These are phyloP conservation scores for Fusarium beomiforme DNA, from an alignment of 2,329 filamentous ascomycete species.

Conservation along the genomic window DNA sequence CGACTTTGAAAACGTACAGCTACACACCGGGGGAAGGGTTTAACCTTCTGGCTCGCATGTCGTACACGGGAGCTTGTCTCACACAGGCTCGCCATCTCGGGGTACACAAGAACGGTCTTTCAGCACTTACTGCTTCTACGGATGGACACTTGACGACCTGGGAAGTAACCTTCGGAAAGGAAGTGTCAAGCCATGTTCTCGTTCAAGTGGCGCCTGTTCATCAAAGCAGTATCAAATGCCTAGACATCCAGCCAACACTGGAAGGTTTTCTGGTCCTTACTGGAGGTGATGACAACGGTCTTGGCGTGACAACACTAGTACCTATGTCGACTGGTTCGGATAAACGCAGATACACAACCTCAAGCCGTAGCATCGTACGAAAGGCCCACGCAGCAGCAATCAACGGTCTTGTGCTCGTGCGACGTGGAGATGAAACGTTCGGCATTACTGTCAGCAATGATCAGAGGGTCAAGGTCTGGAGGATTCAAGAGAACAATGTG, in stretches of 20 bases:
- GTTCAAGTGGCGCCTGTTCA: slow-evolving; percentile 65
- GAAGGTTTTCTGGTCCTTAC: slow-evolving; percentile 67
- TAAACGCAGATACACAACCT: slow-evolving; percentile 37
- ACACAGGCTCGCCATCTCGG: slow-evolving; percentile 68
- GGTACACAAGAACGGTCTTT: slow-evolving; percentile 41
- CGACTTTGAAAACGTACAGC: slow-evolving; percentile 71
- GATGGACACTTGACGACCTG: slow-evolving; percentile 74
- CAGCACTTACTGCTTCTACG: slow-evolving; percentile 76
- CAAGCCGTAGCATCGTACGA: slow-evolving; percentile 42
- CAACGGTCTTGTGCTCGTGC: slow-evolving; percentile 62
- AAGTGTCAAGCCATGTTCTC: slow-evolving; percentile 39
- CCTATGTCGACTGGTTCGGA: slow-evolving; percentile 23
- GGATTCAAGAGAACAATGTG: slow-evolving; percentile 46
- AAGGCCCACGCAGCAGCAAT: slow-evolving; percentile 78
- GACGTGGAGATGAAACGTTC: slow-evolving; percentile 25
- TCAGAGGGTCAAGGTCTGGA: slow-evolving; percentile 68
- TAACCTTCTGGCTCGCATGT: slow-evolving; percentile 60
- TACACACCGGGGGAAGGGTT: slow-evolving; percentile 59
- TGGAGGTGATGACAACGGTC: slow-evolving; percentile 88
- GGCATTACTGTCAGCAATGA: slow-evolving; percentile 67
- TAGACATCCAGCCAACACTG: slow-evolving; percentile 56
- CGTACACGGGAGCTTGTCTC: slow-evolving; percentile 79
- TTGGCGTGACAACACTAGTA: slow-evolving; percentile 64
- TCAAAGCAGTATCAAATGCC: slow-evolving; percentile 81
- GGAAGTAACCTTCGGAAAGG: slow-evolving; percentile 33